Evolutionary conservation across 2,329 filamentous ascomycete species (phyloP), one percentile per base, ranked within the genome.

Genomic region (Cordyceps militaris): DNA sequence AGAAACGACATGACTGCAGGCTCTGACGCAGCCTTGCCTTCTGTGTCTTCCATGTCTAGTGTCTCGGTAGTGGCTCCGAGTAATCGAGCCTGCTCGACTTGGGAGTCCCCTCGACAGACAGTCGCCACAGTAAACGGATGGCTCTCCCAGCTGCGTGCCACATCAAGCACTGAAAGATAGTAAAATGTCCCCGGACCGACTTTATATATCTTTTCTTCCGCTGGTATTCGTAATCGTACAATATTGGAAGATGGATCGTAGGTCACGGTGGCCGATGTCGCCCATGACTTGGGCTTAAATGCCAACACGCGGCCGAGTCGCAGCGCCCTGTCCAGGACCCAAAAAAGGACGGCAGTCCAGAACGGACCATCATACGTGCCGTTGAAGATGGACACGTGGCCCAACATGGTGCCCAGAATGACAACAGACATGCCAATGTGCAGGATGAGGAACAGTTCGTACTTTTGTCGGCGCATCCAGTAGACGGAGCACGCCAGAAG

Each of bases 351-450:
- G 3, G 77, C 77, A 0, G 76, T 68, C 74, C 78, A 83, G 53
- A 81, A 75, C 21, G 79, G 74, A 9, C 66, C 63, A 54, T 81
- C 76, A 58, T 76, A 83, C 48, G 74, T 67, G 21, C 75, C 75
- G 6, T 70, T 65, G 59, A 81, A 82, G 23, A 82, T 79, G n/a
- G 81, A 70, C 58, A 81, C 69, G 62, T 85, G 71, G 56, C 76
- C 76, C 38, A 79, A 78, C 73, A 83, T 78, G 0, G 75, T 75
- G 32, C 77, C 65, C 1, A 84, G 64, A 0, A 80, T 66, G 0
- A 80, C 65, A 9, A 82, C 65, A 0, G 82, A 77, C 16, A 85
- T 67, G 3, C 73, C 66, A 7, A 84, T 81, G 58, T 85, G 79
- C 0, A 78, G 46, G 13, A 77, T 60, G 6, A 81, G 66, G 59